These are phyloP conservation scores for Macrolepiota albuminosa DNA, from an alignment of 768 basidiomycete genomes.

Conservation along the genomic window DNA sequence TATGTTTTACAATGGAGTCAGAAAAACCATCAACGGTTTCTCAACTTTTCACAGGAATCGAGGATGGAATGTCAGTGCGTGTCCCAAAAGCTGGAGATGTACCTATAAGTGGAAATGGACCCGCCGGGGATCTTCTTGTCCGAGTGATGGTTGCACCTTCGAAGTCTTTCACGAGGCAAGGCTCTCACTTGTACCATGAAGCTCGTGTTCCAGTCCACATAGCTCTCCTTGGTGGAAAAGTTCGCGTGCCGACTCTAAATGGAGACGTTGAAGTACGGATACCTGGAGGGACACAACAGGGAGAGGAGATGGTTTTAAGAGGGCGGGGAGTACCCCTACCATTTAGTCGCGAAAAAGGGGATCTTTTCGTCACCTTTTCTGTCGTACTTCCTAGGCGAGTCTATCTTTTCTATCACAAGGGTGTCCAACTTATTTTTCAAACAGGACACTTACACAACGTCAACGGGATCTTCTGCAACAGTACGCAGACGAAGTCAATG, in stretches of 20 bases:
- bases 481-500: constrained; percentile 93
- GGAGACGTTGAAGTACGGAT: constrained; percentile 94
- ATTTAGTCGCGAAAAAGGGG: constrained; percentile 60
- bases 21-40: constrained; percentile 4
- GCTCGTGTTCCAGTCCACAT: constrained; percentile 87
- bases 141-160: constrained; percentile 82
- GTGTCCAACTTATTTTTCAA: constrained; percentile 3
- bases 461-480: constrained; percentile 87
- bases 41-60: constrained; percentile 55
- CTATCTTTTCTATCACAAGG: constrained; percentile 1
- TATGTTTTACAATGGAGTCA: constrained; percentile 29
- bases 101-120: constrained; percentile 74
- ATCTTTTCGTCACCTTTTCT: constrained; percentile 85
- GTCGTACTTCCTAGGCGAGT: constrained; percentile 87
- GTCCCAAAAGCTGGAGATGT: constrained; percentile 81
- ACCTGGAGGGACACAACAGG: constrained; percentile 90
- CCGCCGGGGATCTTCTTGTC: constrained; percentile 80
- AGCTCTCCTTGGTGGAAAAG: constrained; percentile 89
- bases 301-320: constrained; percentile 94
- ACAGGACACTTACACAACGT: constrained; percentile 72
- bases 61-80: constrained; percentile 91
- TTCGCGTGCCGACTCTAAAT: constrained; percentile 91
- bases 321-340: constrained; percentile 74
- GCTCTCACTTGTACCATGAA: constrained; percentile 85
- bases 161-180: constrained; percentile 85